phyloP scores from a whole-genome alignment of 1,284 basidiomycete genomes.

The Erythrobasidium hasegawianum region DNA sequence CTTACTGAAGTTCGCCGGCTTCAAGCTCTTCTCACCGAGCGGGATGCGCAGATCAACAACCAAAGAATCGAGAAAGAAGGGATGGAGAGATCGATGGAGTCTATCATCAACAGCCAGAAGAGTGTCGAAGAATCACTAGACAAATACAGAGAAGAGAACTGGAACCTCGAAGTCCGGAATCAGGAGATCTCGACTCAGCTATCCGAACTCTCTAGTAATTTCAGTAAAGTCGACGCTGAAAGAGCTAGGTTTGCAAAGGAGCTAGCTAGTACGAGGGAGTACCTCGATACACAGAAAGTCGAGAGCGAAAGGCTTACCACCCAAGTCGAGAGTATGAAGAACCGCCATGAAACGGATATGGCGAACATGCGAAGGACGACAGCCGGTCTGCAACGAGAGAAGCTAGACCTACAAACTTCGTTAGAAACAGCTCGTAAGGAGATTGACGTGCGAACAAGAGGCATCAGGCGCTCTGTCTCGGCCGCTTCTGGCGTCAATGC shows the following conservation, averaged over 20 bases:
- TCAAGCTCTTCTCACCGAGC: conserved; percentile 77
- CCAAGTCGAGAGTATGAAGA: conserved; percentile 69
- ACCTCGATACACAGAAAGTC: conserved; percentile 77
- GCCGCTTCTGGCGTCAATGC: conserved; percentile 37
- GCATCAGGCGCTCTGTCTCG: conserved; percentile 37
- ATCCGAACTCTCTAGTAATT: conserved; percentile 62
- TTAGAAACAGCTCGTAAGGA: conserved; percentile 71
- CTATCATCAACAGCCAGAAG: conserved; percentile 63
- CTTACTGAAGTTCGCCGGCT: conserved; percentile 81
- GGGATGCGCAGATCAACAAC: conserved; percentile 80
- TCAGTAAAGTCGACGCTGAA: conserved; percentile 72
- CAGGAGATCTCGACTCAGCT: conserved; percentile 79
- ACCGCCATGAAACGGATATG: conserved; percentile 85
- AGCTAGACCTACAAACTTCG: conserved; percentile 78
- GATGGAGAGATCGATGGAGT: conserved; percentile 67
- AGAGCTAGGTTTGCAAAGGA: conserved; percentile 73
- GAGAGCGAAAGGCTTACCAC: conserved; percentile 72
- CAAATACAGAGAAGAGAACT: conserved; percentile 88
- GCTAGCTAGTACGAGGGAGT: conserved; percentile 68
- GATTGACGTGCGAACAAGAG: conserved; percentile 47
- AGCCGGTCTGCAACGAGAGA: conserved; percentile 83
- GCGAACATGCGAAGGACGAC: conserved; percentile 81
- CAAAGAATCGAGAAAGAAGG: conserved; percentile 80
- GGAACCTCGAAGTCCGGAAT: conserved; percentile 90
- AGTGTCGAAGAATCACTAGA: conserved; percentile 71